Base-by-base conservation (phyloP, 2,329 filamentous ascomycete species). In the Aspergillus pseudonomiae region DNA sequence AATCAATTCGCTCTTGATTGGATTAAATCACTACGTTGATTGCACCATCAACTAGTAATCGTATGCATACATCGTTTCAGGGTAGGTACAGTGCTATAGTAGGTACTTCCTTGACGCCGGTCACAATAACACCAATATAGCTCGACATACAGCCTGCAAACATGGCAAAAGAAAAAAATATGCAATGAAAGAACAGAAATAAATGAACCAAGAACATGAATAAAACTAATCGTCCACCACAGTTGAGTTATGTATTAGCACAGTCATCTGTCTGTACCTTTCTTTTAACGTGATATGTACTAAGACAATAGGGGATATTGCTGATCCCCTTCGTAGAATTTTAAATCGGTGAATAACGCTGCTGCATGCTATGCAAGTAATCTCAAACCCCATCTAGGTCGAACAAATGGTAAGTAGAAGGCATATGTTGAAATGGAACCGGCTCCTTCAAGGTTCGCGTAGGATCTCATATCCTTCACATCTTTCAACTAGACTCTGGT, bases 401-500 rank as follows among this genome's bases (percentile, higher is more conserved):
- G 19, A 41, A 11, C 52, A 10, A 24, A 26, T 26, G 12, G 14
- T 16, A 34, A 19, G 24, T 52, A 54, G 32, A 41, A 16, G 32
- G 34, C n/a, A 55, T 52, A 3, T 32, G 48, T 3, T 21, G 30
- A 28, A n/a, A 32, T 34, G 19, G 6, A 55, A 39, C 2, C 11
- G 2, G 6, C n/a, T 16, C 12, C 24, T 41, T 61, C 36, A 61
- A 53, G 41, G 66, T 32, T 70, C 68, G 53, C 72, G 70, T 48
- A 85, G 82, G 43, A 90, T 81, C 59, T 81, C 79, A 71, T 87
- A 90, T 45, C 86, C 86, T 26, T 85, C 83, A 60, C 84, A 87
- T 68, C 88, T 79, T 63, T 88, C 92, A 36, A 98, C 91, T 39
- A 99, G 81, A 57, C 92, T 94, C 65, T 88, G 87, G 77, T 98